Evolutionary conservation across 345 rosid genomes (phyloP), one percentile per base, ranked within the genome.

Genomic region (Syzygium jambos): DNA sequence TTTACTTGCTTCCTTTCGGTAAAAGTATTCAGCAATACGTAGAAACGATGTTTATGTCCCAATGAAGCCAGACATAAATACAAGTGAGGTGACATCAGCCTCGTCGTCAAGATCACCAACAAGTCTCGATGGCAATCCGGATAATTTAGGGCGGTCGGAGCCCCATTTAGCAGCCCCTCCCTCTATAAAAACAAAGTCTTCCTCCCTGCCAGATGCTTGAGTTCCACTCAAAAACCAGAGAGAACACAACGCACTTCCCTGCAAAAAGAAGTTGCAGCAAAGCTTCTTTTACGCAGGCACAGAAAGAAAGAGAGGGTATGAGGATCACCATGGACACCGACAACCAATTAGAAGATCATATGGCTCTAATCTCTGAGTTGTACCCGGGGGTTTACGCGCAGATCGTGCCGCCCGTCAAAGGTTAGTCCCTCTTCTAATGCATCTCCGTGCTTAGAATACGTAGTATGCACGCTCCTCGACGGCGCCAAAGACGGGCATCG

Each of bases 331-430:
- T 54, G 77, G 49, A 38, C 55, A 78, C 83, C 93, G 91, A 78
- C 87, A 84, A 85, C 54, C 84, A 89, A 34, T 87, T 89, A 56
- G 94, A 92, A 51, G 95, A 95, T 61, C 92, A 90, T 59, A 89
- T 93, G 92, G 90, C 86, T 12, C 90, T 94, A 83, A 88, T 94
- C 89, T 93, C 97, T 78, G 97, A 96, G 51, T 65, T 94, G 61
- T 95, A 94, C 90, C 92, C 94, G 23, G 92, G 85, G 49, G 91
- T 89, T 41, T 93, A 89, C 90, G 29, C 94, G 21, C 93, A 90
- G 86, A 89, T 93, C 38, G 91, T 88, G 61, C 92, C 89, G 59
- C 90, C 96, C 25, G 93, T 92, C 38, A 93, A 91, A 92, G 98
- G 98, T 94, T 89, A 88, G 91, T 87, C 10, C 22, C 3, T 10